Percentiles rank a stretch among this genome's conserved stretches.
Conservation (phyloP, 495 filamentous ascomycete species). For the Aspergillus bridgeri region DNA sequence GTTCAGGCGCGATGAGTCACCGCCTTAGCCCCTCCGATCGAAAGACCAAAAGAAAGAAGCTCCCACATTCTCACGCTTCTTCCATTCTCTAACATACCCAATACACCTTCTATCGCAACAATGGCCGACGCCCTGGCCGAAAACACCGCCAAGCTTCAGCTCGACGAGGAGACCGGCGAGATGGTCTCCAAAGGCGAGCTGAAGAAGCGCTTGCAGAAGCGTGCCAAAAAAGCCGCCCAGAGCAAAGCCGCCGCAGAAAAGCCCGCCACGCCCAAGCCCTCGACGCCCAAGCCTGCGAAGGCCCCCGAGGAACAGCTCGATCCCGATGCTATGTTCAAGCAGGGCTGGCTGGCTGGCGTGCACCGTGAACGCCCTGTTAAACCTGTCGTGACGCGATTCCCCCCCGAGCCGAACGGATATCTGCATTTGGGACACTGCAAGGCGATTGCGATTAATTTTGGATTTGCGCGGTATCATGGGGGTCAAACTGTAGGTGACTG, state of each 20-base stretch:
- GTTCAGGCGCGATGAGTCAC: background rate
- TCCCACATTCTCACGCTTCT: background rate
- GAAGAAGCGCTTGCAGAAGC: slow-evolving; percentile 64
- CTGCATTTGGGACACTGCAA: slow-evolving; percentile 92
- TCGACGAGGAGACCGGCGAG: slow-evolving; percentile 64
- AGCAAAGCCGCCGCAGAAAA: slow-evolving; percentile 33
- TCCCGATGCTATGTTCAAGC: slow-evolving; percentile 74
- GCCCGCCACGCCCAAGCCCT: slow-evolving; percentile 24
- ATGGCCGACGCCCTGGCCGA: slow-evolving; percentile 58
- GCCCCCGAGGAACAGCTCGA: slow-evolving; percentile 48
- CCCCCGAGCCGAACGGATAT: slow-evolving; percentile 76
- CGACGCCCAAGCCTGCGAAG: slow-evolving; percentile 37
- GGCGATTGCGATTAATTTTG: slow-evolving; percentile 97
- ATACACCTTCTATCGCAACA: slow-evolving; percentile 2
- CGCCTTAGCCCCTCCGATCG: background rate
- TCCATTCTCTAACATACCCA: background rate
- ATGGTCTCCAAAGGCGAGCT: slow-evolving; percentile 63
- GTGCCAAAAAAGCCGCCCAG: slow-evolving; percentile 52
- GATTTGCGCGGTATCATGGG: slow-evolving; percentile 82
- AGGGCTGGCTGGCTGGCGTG: slow-evolving; percentile 77
- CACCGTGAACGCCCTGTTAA: slow-evolving; percentile 69
- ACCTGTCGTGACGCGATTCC: slow-evolving; percentile 75
- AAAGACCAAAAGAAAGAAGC: background rate
- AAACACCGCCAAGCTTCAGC: slow-evolving; percentile 53
- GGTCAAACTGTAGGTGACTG: slow-evolving; percentile 41